Conservation (phyloP, 2,329 filamentous ascomycete species). For the Trichoderma pleuroti region DNA sequence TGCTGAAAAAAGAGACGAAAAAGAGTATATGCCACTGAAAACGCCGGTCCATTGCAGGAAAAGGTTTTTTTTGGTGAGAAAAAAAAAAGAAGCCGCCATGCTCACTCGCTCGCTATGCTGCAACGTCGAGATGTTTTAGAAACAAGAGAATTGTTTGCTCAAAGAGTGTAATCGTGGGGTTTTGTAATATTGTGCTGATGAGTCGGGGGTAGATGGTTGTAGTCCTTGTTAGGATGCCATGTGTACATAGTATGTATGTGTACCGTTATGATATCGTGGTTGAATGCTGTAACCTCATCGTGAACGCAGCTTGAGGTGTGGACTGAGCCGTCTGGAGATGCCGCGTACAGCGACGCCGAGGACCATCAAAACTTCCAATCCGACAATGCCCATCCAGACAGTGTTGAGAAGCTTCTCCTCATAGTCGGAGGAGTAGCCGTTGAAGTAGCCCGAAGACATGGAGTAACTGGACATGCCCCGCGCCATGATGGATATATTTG, state of each 20-base stretch:
- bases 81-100: conserved; percentile 6
- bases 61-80: background rate
- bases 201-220: background rate
- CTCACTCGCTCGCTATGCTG: conserved; percentile 1
- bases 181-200: background rate
- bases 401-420: conserved; percentile 43
- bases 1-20: background rate
- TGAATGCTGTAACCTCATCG: background rate
- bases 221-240: background rate
- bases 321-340: conserved; percentile 27
- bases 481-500: conserved; percentile 8
- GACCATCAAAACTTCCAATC: conserved; percentile 44
- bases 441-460: conserved; percentile 25
- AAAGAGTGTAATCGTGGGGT: background rate
- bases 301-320: conserved; percentile 17
- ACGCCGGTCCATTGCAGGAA: background rate
- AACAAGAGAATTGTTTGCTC: background rate
- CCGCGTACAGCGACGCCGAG: conserved; percentile 36
- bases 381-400: conserved; percentile 46
- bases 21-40: background rate
- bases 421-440: conserved; percentile 31
- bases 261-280: background rate
- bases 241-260: background rate
- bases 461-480: conserved; percentile 16
- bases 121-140: background rate